These are phyloP conservation scores for Ophiostoma ulmi DNA, from an alignment of 2,329 filamentous ascomycete species.

Conservation along the genomic window DNA sequence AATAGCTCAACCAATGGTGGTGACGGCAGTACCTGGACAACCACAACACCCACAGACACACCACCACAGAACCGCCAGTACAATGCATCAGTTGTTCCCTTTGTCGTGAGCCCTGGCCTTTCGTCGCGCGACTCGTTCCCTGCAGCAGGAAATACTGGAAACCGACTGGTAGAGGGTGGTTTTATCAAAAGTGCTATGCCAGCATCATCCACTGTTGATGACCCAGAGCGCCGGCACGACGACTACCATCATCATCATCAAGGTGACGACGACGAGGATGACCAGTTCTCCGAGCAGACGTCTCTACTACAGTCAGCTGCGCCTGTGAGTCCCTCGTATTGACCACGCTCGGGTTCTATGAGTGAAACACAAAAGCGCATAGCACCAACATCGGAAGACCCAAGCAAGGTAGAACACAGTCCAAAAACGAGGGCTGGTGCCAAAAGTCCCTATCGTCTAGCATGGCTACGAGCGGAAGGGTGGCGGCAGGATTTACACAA, in stretches of 20 bases:
- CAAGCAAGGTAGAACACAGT: background rate
- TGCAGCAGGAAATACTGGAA: slow-evolving; percentile 26
- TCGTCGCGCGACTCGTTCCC: slow-evolving; percentile 28
- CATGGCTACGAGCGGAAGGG: slow-evolving; percentile 38
- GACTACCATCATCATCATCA: background rate
- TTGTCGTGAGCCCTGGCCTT: background rate
- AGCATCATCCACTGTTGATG: background rate
- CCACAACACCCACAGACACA: slow-evolving; percentile 6
- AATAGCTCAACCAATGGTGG: slow-evolving; percentile 6
- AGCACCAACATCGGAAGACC: background rate
- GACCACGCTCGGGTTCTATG: slow-evolving; percentile 37
- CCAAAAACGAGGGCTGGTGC: background rate
- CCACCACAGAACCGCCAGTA: background rate
- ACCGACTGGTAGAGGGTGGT: slow-evolving; percentile 24
- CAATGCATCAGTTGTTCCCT: background rate
- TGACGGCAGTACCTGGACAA: background rate
- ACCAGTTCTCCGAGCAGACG: slow-evolving; percentile 32
- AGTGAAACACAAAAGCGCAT: background rate
- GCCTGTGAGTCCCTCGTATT: slow-evolving; percentile 29
- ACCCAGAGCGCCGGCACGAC: background rate
- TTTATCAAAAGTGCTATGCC: slow-evolving; percentile 6
- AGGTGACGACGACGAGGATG: slow-evolving; percentile 27
- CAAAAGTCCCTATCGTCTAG: slow-evolving; percentile 31
- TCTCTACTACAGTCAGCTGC: slow-evolving; percentile 31
- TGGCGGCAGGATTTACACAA: slow-evolving; percentile 36